Percentiles rank a stretch among this genome's conserved stretches.
phyloP scores from a whole-genome alignment of 2,329 filamentous ascomycete species.

The Seiridium unicorne region DNA sequence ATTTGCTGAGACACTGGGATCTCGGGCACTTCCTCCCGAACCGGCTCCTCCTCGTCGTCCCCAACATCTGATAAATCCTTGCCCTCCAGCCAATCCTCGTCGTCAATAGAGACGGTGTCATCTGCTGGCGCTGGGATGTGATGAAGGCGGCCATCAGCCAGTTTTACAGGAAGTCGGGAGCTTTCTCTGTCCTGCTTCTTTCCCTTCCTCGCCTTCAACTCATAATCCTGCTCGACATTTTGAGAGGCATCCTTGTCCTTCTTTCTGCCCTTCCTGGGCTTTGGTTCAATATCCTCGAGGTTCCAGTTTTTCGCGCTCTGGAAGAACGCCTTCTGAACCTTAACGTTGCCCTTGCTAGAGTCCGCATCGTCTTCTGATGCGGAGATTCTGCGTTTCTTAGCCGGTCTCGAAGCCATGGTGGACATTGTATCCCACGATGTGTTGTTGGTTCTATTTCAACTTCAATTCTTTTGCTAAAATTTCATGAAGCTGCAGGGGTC shows the following conservation, averaged over 20 bases:
- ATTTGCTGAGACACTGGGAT: slow-evolving; percentile 79
- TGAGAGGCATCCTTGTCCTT: too few relatives aligned
- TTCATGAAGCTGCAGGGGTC: slow-evolving; percentile 6
- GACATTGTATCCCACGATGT: not conserved
- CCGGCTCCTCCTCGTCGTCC: slow-evolving; percentile 35
- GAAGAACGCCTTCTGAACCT: slow-evolving; percentile 64
- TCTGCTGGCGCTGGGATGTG: slow-evolving; percentile 55
- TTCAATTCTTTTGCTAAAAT: not conserved
- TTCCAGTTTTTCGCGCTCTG: slow-evolving; percentile 71
- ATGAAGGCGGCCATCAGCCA: slow-evolving; percentile 71
- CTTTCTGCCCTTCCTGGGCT: too few relatives aligned
- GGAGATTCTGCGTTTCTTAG: slow-evolving; percentile 59
- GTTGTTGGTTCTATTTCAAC: not conserved
- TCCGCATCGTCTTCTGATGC: slow-evolving; percentile 45
- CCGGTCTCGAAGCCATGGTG: slow-evolving; percentile 46
- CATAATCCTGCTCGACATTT: slow-evolving; percentile 92
- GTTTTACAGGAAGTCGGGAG: slow-evolving; percentile 83
- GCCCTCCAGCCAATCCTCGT: slow-evolving; percentile 63
- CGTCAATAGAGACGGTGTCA: slow-evolving; percentile 57
- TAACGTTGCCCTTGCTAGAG: slow-evolving; percentile 28
- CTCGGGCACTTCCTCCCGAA: slow-evolving; percentile 56
- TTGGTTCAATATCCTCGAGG: too few relatives aligned
- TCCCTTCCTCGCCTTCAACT: slow-evolving; percentile 72
- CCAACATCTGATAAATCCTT: slow-evolving; percentile 51
- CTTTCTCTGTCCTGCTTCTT: slow-evolving; percentile 71